A percentile compares a stretch with the other conserved stretches of the same genome.
Evolutionary conservation across 306 rosid genomes (phyloP).

Genomic region (Hippophae tibetana): DNA sequence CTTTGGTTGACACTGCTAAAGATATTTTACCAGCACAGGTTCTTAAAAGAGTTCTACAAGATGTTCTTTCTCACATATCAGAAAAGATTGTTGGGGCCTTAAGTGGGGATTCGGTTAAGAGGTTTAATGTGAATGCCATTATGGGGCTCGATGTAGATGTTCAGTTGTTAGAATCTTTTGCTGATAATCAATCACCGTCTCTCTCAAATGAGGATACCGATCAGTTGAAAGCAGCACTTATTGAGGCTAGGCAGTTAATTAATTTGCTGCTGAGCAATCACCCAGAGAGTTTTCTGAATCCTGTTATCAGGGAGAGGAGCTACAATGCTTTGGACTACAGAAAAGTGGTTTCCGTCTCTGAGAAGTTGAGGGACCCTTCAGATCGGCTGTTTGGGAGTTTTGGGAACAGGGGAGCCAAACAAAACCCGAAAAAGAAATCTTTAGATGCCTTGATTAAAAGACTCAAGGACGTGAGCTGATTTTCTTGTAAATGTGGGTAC

Average conservation of each 20-base stretch:
- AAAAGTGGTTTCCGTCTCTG: constrained; percentile 73
- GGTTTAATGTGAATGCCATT: constrained; percentile 61
- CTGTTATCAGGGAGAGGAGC: constrained; percentile 95
- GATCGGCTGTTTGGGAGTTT: constrained; percentile 91
- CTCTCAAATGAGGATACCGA: constrained; percentile 67
- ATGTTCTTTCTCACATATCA: constrained; percentile 83
- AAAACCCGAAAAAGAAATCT: constrained; percentile 92
- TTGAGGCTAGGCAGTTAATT: constrained; percentile 69
- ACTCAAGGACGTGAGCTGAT: constrained; percentile 81
- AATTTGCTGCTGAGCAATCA: constrained; percentile 81
- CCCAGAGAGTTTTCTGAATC: constrained; percentile 84
- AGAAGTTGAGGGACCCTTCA: constrained; percentile 79
- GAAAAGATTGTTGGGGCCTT: constrained; percentile 69
- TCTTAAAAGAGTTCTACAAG: constrained; percentile 76
- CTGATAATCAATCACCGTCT: constrained; percentile 69
- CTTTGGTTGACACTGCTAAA: constrained; percentile 86
- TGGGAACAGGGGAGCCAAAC: constrained; percentile 76
- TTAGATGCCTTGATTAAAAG: constrained; percentile 60
- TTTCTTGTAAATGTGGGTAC: constrained; percentile 35
- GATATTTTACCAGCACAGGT: constrained; percentile 86
- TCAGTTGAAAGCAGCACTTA: constrained; percentile 61
- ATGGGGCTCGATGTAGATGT: constrained; percentile 79
- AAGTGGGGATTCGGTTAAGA: constrained; percentile 68
- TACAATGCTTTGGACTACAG: constrained; percentile 69
- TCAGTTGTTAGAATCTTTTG: constrained; percentile 73